These are phyloP conservation scores for Populus euphratica DNA, from an alignment of 345 rosid species.

Conservation along the genomic window DNA sequence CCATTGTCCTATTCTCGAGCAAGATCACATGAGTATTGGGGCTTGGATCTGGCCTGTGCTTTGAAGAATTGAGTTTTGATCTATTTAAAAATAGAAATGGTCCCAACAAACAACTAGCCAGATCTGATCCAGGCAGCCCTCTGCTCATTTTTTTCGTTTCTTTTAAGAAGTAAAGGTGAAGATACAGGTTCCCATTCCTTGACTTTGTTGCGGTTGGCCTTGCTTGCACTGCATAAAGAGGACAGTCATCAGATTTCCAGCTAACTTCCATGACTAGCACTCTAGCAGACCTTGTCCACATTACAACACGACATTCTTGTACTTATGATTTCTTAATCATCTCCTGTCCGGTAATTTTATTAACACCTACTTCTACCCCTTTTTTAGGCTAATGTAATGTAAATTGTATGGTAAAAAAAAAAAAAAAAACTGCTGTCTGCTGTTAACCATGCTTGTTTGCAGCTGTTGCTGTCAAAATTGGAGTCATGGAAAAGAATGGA, in stretches of 20 bases:
- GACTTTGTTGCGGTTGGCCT: neutral
- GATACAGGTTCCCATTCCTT: neutral
- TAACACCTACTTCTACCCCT: no score
- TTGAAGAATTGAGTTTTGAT: constrained; percentile 10
- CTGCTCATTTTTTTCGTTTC: neutral
- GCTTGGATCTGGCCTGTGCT: constrained; percentile 7
- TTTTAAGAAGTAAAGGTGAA: neutral
- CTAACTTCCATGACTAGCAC: neutral
- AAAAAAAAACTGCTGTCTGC: no score
- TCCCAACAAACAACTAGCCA: neutral
- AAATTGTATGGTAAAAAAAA: neutral
- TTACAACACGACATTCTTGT: neutral
- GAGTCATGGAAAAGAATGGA: neutral
- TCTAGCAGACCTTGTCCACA: neutral
- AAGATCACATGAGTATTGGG: constrained; percentile 12
- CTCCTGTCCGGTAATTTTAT: no score
- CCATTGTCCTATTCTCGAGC: constrained; percentile 3
- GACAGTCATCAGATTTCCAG: constrained; percentile 18
- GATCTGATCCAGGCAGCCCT: constrained; percentile 3
- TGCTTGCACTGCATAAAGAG: neutral
- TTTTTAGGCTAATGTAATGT: no score
- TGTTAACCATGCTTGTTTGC: neutral
- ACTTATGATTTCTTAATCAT: neutral
- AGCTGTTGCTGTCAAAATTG: neutral
- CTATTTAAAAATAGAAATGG: constrained; percentile 1